Percentiles rank a stretch among this genome's conserved stretches.
Conservation (phyloP, 192 early-diverging fungal species). For the Coemansia sp. region DNA sequence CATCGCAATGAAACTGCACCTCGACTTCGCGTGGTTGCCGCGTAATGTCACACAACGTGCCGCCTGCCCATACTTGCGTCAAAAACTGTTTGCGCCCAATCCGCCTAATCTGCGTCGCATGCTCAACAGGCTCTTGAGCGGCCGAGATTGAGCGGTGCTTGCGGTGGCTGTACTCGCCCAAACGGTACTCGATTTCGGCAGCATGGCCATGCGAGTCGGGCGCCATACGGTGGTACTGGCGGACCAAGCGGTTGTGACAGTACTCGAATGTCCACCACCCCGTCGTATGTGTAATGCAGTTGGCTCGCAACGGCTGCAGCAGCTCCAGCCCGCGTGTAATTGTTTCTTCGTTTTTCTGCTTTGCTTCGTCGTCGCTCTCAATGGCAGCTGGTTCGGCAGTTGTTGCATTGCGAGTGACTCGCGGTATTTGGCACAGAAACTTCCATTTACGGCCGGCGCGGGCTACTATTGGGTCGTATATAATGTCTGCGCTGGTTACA, state of each 20-base stretch:
- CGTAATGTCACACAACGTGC: slow-evolving; percentile 73
- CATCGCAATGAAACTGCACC: slow-evolving; percentile 82
- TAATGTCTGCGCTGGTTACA: neutral
- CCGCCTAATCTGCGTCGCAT: slow-evolving; percentile 37
- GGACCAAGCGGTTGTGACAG: slow-evolving; percentile 65
- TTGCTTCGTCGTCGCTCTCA: slow-evolving; percentile 28
- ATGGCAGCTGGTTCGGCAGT: neutral
- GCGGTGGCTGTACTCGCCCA: slow-evolving; percentile 37
- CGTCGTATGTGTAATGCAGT: slow-evolving; percentile 55
- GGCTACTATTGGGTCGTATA: slow-evolving; percentile 34
- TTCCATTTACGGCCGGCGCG: slow-evolving; percentile 14
- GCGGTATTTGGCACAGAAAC: slow-evolving; percentile 59
- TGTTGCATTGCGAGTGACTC: slow-evolving; percentile 21
- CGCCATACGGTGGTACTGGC: slow-evolving; percentile 58
- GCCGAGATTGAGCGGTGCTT: slow-evolving; percentile 13
- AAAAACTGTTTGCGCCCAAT: slow-evolving; percentile 60
- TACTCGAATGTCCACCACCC: slow-evolving; percentile 85
- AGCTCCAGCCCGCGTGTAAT: slow-evolving; percentile 61
- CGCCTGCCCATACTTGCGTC: slow-evolving; percentile 69
- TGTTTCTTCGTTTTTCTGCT: slow-evolving; percentile 18
- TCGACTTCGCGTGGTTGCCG: slow-evolving; percentile 66
- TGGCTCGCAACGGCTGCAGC: slow-evolving; percentile 27
- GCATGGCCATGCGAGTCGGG: slow-evolving; percentile 26
- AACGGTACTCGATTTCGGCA: slow-evolving; percentile 38
- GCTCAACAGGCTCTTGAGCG: slow-evolving; percentile 16